A percentile compares a stretch with the other conserved stretches of the same genome.
Conservation (phyloP, 345 rosid genomes). For the Salix brachista region DNA sequence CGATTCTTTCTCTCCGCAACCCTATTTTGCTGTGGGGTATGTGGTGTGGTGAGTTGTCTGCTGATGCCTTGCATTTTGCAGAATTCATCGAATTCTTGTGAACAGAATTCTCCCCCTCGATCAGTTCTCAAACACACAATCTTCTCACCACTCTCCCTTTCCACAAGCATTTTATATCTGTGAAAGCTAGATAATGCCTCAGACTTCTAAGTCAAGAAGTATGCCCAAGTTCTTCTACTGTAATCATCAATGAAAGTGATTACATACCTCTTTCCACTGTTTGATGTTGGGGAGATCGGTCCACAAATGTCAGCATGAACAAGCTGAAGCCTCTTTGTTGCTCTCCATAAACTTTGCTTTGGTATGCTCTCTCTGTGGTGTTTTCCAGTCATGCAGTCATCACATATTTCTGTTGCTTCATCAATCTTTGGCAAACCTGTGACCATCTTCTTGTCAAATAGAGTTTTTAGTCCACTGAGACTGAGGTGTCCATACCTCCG, state of each 20-base stretch:
- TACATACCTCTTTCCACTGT: not conserved
- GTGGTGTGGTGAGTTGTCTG: too few species aligned
- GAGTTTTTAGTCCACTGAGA: not conserved
- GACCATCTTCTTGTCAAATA: constrained; percentile 4
- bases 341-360: not conserved
- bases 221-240: too few species aligned
- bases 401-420: not conserved
- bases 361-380: not conserved
- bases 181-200: too few species aligned
- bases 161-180: too few species aligned
- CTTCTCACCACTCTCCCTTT: too few species aligned
- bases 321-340: not conserved
- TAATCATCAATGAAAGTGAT: not conserved
- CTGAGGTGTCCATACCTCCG: not conserved
- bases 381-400: constrained; percentile 1
- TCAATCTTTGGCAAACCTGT: constrained; percentile 11
- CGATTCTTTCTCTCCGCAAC: too few species aligned
- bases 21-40: too few species aligned
- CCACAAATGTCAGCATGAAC: not conserved
- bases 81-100: too few species aligned
- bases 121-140: too few species aligned
- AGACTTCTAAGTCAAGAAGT: too few species aligned
- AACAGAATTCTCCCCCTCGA: too few species aligned
- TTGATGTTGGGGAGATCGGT: not conserved
- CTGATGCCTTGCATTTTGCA: too few species aligned